A percentile compares a stretch with the other conserved stretches of the same genome.
Evolutionary conservation across 352 stramenopile genomes (phyloP).

Genomic region (Elongisporangium anandrum): DNA sequence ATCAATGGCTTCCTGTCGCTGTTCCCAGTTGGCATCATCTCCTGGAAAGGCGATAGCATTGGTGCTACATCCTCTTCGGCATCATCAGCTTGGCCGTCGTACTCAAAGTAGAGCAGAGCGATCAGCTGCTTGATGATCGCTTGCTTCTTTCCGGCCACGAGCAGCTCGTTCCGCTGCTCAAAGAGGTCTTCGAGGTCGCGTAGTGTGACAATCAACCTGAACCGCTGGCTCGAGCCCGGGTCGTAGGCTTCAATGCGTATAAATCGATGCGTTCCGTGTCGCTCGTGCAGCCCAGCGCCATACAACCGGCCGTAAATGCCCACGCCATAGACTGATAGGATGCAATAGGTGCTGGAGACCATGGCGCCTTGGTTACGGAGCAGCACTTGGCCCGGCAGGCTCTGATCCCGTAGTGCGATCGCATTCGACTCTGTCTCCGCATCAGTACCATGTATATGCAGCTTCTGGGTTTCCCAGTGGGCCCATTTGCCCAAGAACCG

Average conservation of each 20-base stretch:
- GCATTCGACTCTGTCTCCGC: neutral
- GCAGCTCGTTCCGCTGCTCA: constrained; percentile 25
- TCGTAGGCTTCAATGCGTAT: constrained; percentile 59
- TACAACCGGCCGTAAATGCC: constrained; percentile 57
- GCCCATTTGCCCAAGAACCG: constrained; percentile 45
- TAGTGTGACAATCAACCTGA: constrained; percentile 34
- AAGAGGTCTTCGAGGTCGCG: constrained; percentile 59
- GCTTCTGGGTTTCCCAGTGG: constrained; percentile 24
- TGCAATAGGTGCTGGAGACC: constrained; percentile 57
- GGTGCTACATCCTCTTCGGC: neutral
- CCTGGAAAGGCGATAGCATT: neutral
- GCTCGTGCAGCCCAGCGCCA: constrained; percentile 31
- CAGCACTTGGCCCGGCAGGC: constrained; percentile 22
- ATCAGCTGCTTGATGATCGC: constrained; percentile 46
- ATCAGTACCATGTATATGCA: constrained; percentile 19
- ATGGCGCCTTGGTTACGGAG: constrained; percentile 42
- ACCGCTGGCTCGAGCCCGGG: constrained; percentile 19
- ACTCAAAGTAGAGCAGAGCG: constrained; percentile 59
- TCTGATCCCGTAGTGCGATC: constrained; percentile 4
- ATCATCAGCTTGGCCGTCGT: constrained; percentile 14
- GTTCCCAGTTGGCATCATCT: neutral
- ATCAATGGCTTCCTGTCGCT: constrained; percentile 5
- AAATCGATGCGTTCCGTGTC: constrained; percentile 23
- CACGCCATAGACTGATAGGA: constrained; percentile 54
- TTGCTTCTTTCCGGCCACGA: constrained; percentile 51